Evolutionary conservation across 768 basidiomycete species (phyloP), one percentile per base, ranked within the genome.

Genomic region (Trametes meyenii): DNA sequence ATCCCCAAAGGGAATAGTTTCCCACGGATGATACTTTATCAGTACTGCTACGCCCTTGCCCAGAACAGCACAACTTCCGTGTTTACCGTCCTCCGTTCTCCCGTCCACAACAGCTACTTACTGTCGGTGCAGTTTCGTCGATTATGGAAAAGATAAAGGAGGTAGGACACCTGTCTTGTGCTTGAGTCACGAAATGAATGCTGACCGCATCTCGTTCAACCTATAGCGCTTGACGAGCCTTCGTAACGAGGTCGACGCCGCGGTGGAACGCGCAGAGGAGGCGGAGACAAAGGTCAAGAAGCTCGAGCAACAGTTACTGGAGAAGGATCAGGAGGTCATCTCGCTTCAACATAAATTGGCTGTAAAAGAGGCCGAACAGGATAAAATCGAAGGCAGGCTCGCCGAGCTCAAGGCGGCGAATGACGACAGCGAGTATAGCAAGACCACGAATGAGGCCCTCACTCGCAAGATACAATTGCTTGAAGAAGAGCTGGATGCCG

Each of bases 401-500:
- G 67, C 74, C 3, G 84, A 89, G 8, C 78, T 81, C 63, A 97
- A 98, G 79, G 63, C 72, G 23, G 79, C 79, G 21, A 81, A 81
- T 39, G 83, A 79, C 16, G 93, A 94, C 35, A 84, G 86, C 50
- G 92, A 94, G 68, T 73, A 76, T 12, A 85, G 84, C 70, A 89
- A 85, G 76, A 81, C 82, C 21, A 85, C 85, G 23, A 90, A 83
- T 62, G 96, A 97, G 62, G 81, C 78, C 49, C 80, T 98, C 58
- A 65, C 71, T 35, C 81, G 96, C 64, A 99, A 98, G 82, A 85
- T 98, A 29, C 86, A 90, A 68, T 79, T 98, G 12, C 79, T 98
- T 40, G 96, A 98, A 77, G 94, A 96, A 71, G 96, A 99, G 77
- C 83, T 99, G 3, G 97, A 98, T 70, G 83, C 85, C 39, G 89